Base-by-base conservation (phyloP, 768 basidiomycete species). In the Daedaleopsis sinensis region DNA sequence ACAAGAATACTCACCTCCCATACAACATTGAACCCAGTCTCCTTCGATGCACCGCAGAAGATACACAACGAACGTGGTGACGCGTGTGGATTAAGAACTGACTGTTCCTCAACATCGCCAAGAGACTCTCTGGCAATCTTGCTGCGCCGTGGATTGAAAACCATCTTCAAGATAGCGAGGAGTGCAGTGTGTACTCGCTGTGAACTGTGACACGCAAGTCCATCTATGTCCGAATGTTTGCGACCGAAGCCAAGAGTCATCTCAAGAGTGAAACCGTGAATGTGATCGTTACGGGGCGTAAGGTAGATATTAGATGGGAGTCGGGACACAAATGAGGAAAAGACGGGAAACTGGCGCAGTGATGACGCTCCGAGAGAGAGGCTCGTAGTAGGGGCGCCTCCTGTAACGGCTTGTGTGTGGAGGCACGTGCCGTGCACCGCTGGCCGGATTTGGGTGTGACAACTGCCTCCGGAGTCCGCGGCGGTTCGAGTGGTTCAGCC, bases 21-120 rank as follows among this genome's bases (percentile, higher is more conserved):
- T 15, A 77, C 66, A 10, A 77, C 59, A 39, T 73, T 65, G 60
- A 78, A 78, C 1, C 76, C 76, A 10, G 68, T 69, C 57, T 72
- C 71, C 39, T 46, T 59, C 5, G 69, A 58, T 3, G 69, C 72
- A 44, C 63, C 58, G 57, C 77, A 78, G 65, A 78, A 78, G 7
- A 72, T 57, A 58, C 77, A 78, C 16, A 38, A 23, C 16, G 47
- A 32, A 53, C 32, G 47, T 19, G 42, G 27, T 32, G 53, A 49
- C 21, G 49, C 2, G 27, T 21, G 55, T 2, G 35, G 21, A n/a
- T 52, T 18, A 10, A 59, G 44, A n/a, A 59, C 46, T 3, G 54
- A 52, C 42, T 64, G 44, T 27, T 48, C 58, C 47, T 59, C 62
- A 32, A 39, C 39, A 19, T 48, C 46, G 18, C 52, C 51, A 27